These are phyloP conservation scores for Ceratocystis huliohia DNA, from an alignment of 2,329 filamentous ascomycete species.

Conservation along the genomic window DNA sequence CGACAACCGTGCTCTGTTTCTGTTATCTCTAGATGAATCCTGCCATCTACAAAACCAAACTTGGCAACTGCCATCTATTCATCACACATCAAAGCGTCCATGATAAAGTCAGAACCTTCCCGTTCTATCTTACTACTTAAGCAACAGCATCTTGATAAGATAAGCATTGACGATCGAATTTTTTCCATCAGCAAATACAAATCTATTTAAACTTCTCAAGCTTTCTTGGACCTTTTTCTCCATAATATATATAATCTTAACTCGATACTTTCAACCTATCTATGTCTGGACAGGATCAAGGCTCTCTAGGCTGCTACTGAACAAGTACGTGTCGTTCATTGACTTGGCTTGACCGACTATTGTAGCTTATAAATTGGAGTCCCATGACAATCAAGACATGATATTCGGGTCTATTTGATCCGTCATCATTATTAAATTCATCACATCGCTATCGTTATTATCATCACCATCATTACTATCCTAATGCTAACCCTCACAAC, in stretches of 20 bases:
- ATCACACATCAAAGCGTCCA: neutral
- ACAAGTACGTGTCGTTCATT: too few species aligned
- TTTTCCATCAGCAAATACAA: neutral
- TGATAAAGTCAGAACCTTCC: neutral
- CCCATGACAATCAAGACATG: too few species aligned
- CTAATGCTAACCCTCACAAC: neutral
- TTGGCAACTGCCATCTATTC: neutral
- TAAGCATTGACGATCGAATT: neutral
- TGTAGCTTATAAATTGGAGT: too few species aligned
- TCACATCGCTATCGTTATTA: neutral
- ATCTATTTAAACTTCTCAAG: neutral
- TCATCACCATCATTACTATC: neutral
- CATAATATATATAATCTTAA: neutral
- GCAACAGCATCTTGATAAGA: neutral
- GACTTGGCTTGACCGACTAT: too few species aligned
- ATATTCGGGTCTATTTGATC: too few species aligned
- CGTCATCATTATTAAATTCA: neutral
- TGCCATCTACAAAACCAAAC: neutral
- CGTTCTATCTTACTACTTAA: neutral
- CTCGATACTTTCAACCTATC: neutral
- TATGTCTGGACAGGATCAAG: too few species aligned
- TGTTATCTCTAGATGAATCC: conserved; percentile 1
- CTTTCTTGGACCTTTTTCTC: neutral
- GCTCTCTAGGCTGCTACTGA: too few species aligned
- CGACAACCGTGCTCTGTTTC: neutral